A percentile compares a stretch with the other conserved stretches of the same genome.
These are phyloP conservation scores for Solanum hybrid DNA, from an alignment of 305 asterid genomes.

Conservation along the genomic window DNA sequence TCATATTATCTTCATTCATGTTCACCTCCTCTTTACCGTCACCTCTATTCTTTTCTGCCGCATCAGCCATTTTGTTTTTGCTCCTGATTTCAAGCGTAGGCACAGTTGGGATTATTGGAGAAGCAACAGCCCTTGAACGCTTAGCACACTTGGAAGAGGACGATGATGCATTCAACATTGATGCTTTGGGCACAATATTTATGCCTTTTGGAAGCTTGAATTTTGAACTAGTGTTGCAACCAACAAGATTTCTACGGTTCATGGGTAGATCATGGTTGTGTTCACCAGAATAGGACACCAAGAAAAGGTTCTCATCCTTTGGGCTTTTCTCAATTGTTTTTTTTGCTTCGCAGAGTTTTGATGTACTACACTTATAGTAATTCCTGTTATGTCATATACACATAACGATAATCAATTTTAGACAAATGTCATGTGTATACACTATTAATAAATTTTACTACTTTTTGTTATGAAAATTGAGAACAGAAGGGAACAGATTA, in stretches of 20 bases:
- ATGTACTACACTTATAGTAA: slow-evolving; percentile 76
- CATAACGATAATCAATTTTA: neutral
- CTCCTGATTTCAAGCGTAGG: slow-evolving; percentile 13
- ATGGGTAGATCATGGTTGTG: slow-evolving; percentile 63
- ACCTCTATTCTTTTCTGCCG: neutral
- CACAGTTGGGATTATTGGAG: slow-evolving; percentile 19
- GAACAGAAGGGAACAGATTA: neutral
- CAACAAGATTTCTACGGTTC: slow-evolving; percentile 47
- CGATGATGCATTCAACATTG: neutral
- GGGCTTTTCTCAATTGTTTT: slow-evolving; percentile 53
- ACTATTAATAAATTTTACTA: neutral
- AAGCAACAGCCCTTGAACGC: neutral
- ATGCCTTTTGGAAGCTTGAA: neutral
- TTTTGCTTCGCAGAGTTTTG: slow-evolving; percentile 26
- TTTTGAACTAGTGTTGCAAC: slow-evolving; percentile 19
- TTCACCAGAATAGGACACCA: slow-evolving; percentile 58
- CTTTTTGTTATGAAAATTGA: neutral
- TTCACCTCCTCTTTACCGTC: slow-evolving; percentile 11
- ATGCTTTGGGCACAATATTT: slow-evolving; percentile 2
- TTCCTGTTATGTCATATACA: slow-evolving; percentile 26
- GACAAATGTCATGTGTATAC: neutral
- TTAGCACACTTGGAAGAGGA: slow-evolving; percentile 24
- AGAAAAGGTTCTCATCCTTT: slow-evolving; percentile 26
- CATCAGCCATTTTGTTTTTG: slow-evolving; percentile 14
- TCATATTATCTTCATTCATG: neutral